Base-by-base conservation (phyloP, 2,329 filamentous ascomycete species). In the Ophiostoma fasciatum region DNA sequence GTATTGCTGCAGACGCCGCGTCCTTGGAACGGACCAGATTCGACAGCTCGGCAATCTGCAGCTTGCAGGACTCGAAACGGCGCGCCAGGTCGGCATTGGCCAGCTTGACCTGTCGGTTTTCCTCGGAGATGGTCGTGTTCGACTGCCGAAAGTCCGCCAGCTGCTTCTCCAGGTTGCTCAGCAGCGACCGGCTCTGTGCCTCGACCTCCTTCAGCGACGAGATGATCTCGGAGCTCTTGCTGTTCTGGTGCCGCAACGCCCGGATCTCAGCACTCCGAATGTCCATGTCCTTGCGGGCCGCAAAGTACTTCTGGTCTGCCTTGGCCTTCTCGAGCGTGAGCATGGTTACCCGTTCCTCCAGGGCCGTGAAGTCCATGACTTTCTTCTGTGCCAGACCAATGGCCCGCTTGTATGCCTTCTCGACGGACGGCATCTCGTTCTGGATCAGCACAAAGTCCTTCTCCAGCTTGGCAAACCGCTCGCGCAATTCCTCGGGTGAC, bases 241-340 rank as follows among this genome's bases (percentile, higher is more conserved):
- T 68, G 51, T 88, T 92, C 54, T 96, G 87, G 42, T 75, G 68
- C 42, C 84, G 76, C 39, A 94, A 62, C 4, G 78, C 71, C 46
- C 82, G 71, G 31, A 92, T 78, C 58, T 96, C 88, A 40, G 72
- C 68, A 39, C 85, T 79, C 34, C 84, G 71, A 30, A 81, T 78
- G 50, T 96, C 88, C 51, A 88, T 92, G 47, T 87, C 80, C 54
- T 94, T 94, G 66, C 93, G 85, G 8, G 87, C 84, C 1, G 82
- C 83, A 55, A 96, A 96, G 54, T 93, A 98, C 58, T 96, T 96
- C 52, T 96, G 88, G 51, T 98, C 90, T 1, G 88, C 88, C 57
- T 94, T 96, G 45, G 79, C 77, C 62, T 98, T 98, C 58, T 98
- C 85, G 0, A 84, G 82, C 28, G 73, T 74, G 15, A 92, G 61